phyloP scores from a whole-genome alignment of 2,329 filamentous ascomycete species.

The Aureobasidium subglaciale region DNA sequence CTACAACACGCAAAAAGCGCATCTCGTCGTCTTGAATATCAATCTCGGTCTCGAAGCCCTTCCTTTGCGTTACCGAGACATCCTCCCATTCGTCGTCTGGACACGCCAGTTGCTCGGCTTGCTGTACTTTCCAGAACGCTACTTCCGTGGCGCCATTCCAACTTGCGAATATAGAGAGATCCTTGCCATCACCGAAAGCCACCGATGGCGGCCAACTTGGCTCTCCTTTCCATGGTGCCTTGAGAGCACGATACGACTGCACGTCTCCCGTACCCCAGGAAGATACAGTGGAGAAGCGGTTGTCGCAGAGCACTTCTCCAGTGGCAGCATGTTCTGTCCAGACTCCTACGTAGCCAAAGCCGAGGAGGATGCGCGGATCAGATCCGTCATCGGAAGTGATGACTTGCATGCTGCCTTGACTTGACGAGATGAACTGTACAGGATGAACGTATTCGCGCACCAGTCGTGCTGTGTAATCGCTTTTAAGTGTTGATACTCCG shows the following conservation, averaged over 20 bases:
- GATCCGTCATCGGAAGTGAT: constrained; percentile 8
- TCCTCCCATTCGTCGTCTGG: constrained; percentile 18
- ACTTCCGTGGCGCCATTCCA: constrained; percentile 47
- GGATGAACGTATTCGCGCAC: constrained; percentile 25
- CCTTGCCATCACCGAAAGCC: constrained; percentile 17
- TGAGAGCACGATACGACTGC: constrained; percentile 33
- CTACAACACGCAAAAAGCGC: constrained; percentile 19
- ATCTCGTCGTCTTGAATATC: background rate
- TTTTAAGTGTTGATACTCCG: too few species aligned
- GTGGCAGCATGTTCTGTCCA: constrained; percentile 40
- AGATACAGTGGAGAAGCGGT: constrained; percentile 33
- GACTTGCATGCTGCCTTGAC: constrained; percentile 23
- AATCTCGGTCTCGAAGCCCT: constrained; percentile 22
- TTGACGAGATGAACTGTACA: constrained; percentile 19
- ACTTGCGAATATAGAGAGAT: constrained; percentile 39
- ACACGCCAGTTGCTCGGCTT: background rate
- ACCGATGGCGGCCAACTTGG: constrained; percentile 21
- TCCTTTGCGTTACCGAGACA: constrained; percentile 12
- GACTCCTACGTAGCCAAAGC: constrained; percentile 48
- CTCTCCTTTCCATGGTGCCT: constrained; percentile 25
- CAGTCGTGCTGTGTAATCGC: constrained; percentile 23
- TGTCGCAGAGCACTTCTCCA: constrained; percentile 36
- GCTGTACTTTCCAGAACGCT: constrained; percentile 36
- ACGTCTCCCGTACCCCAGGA: constrained; percentile 26
- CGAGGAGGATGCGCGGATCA: constrained; percentile 31